Evolutionary conservation across 202 grass and related monocot genomes (phyloP).

Genomic region (Setaria italica): DNA sequence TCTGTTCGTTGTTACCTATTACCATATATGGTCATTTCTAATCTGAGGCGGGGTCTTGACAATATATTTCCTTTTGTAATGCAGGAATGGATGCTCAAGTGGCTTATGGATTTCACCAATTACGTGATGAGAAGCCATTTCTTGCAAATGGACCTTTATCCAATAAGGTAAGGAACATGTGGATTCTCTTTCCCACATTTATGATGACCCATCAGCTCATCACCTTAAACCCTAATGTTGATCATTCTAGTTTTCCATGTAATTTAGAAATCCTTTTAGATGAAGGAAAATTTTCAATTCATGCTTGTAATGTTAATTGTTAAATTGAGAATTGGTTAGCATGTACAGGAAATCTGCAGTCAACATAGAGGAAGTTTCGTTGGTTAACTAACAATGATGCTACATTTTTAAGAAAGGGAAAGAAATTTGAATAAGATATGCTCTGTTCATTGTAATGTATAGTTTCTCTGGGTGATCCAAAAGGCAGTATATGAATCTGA

Average conservation of each 20-base stretch:
- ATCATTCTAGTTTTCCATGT: constrained; percentile 10
- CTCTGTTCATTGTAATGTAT: neutral
- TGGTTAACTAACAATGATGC: constrained; percentile 9
- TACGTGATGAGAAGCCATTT: constrained; percentile 90
- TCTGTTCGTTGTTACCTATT: constrained; percentile 29
- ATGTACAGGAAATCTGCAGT: constrained; percentile 5
- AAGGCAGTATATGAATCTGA: neutral
- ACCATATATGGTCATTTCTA: constrained; percentile 9
- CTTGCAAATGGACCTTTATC: constrained; percentile 88
- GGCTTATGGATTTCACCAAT: constrained; percentile 92
- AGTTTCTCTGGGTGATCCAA: neutral
- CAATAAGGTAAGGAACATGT: constrained; percentile 81
- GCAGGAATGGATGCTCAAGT: constrained; percentile 99
- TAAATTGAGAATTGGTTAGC: constrained; percentile 6
- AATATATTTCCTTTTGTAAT: constrained; percentile 26
- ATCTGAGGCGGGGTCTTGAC: constrained; percentile 19
- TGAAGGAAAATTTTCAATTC: constrained; percentile 10
- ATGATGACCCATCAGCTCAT: constrained; percentile 22
- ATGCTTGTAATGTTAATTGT: neutral
- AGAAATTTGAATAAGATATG: constrained; percentile 19
- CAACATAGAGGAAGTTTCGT: constrained; percentile 5
- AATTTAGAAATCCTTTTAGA: neutral
- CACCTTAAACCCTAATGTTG: neutral
- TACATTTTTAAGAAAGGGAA: neutral
- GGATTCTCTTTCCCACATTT: constrained; percentile 33